Conservation (phyloP, 2,329 filamentous ascomycete species). For the Fusarium coffeatum region DNA sequence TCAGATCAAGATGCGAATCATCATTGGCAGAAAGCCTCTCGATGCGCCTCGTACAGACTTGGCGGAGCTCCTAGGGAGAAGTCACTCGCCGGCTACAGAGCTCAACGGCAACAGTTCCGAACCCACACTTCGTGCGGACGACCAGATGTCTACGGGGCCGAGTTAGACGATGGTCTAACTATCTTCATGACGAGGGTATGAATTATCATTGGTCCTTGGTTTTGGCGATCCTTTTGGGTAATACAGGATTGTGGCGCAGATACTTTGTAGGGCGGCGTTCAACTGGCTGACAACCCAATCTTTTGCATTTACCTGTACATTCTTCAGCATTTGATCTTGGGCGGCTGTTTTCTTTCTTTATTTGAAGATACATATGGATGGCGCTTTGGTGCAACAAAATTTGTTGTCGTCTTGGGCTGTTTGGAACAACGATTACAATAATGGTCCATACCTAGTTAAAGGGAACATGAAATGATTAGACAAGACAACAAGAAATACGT, state of each 20-base stretch:
- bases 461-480: constrained; percentile 11
- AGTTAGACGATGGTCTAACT: neutral
- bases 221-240: constrained; percentile 19
- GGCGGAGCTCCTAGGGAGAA: constrained; percentile 28
- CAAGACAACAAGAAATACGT: neutral
- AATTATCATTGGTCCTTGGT: constrained; percentile 1
- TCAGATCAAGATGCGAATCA: constrained; percentile 60
- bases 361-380: constrained; percentile 32
- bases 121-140: constrained; percentile 40
- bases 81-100: constrained; percentile 36
- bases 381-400: constrained; percentile 36
- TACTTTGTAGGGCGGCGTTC: constrained; percentile 38
- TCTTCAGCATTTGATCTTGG: constrained; percentile 35
- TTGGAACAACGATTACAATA: constrained; percentile 9
- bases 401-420: constrained; percentile 15
- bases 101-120: constrained; percentile 39
- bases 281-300: constrained; percentile 33
- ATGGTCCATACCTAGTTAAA: neutral
- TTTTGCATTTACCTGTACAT: constrained; percentile 33
- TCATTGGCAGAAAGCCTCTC: constrained; percentile 63
- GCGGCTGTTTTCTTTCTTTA: constrained; percentile 25
- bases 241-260: constrained; percentile 38
- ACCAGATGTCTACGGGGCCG: constrained; percentile 21
- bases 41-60: constrained; percentile 43
- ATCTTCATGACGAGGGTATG: constrained; percentile 14